These are phyloP conservation scores for Pythium scleroteichum DNA, from an alignment of 352 stramenopile genomes.

Conservation along the genomic window DNA sequence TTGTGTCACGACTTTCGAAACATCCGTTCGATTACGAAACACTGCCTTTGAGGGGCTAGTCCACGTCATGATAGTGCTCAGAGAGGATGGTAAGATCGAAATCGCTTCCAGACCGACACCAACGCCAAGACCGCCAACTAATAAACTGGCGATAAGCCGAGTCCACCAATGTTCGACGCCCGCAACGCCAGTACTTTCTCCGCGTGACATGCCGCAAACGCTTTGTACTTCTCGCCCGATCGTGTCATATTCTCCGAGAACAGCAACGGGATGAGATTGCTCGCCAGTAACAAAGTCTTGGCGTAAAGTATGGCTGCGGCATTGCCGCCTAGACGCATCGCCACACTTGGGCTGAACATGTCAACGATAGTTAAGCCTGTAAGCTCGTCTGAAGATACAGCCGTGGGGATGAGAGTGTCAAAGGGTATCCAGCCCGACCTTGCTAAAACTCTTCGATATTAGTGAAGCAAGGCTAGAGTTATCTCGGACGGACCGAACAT, in stretches of 20 bases:
- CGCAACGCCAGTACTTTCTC: slow-evolving; percentile 32
- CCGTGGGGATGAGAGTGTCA: slow-evolving; percentile 25
- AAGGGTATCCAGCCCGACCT: slow-evolving; percentile 13
- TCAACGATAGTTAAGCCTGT: slow-evolving; percentile 14
- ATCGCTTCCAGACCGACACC: no score
- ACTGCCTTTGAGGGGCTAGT: no score
- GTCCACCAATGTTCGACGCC: slow-evolving; percentile 31
- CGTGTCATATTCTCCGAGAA: slow-evolving; percentile 17
- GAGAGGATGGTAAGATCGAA: no score
- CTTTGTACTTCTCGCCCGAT: slow-evolving; percentile 5
- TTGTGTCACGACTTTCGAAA: no score
- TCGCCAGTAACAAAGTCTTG: slow-evolving; percentile 30
- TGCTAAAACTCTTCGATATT: slow-evolving; percentile 20
- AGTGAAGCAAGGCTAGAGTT: slow-evolving; percentile 28
- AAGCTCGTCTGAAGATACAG: slow-evolving; percentile 34
- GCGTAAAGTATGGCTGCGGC: slow-evolving; percentile 19
- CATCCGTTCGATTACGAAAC: no score
- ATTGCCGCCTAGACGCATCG: slow-evolving; percentile 36
- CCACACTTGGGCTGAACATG: slow-evolving; percentile 27
- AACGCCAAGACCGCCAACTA: not conserved
- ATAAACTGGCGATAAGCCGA: slow-evolving; percentile 22
- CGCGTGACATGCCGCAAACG: slow-evolving; percentile 2
- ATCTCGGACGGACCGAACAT: slow-evolving; percentile 36
- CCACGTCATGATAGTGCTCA: no score
- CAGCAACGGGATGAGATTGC: slow-evolving; percentile 32